phyloP scores from a whole-genome alignment of 1,139 yeast species.

The Yamadazyma aaseri region DNA sequence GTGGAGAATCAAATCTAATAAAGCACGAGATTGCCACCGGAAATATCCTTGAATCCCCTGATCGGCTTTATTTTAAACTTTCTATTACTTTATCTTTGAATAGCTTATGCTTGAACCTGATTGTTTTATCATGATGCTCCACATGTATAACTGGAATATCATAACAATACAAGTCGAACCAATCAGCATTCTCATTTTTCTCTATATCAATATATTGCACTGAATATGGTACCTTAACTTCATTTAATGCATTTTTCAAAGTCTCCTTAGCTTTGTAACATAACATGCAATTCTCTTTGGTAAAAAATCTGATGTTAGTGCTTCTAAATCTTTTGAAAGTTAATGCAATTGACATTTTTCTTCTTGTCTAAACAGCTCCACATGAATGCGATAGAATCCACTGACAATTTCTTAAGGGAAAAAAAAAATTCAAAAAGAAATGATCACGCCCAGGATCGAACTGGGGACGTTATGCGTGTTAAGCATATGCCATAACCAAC shows the following conservation, averaged over 20 bases:
- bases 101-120: conserved; percentile 78
- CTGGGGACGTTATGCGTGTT: conserved; percentile 99
- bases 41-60: too few relatives aligned
- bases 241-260: conserved; percentile 39
- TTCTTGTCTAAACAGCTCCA: too few relatives aligned
- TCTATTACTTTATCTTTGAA: conserved; percentile 53
- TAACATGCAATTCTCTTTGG: conserved; percentile 76
- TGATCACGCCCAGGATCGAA: conserved; percentile 99
- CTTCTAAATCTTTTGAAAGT: conserved; percentile 17
- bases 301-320: conserved; percentile 35
- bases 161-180: conserved; percentile 83
- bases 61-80: conserved; percentile 1
- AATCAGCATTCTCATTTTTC: conserved; percentile 60
- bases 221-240: conserved; percentile 26
- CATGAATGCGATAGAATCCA: too few relatives aligned
- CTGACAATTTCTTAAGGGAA: too few relatives aligned
- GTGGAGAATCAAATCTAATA: too few relatives aligned
- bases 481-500: conserved; percentile 99
- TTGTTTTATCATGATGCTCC: conserved; percentile 45
- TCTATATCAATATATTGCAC: conserved; percentile 64
- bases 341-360: neutral
- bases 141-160: conserved; percentile 90
- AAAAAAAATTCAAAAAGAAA: too few relatives aligned
- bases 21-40: too few relatives aligned
- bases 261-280: conserved; percentile 71